These are phyloP conservation scores for Millerozyma acaciae DNA, from an alignment of 805 yeast species.

Conservation along the genomic window DNA sequence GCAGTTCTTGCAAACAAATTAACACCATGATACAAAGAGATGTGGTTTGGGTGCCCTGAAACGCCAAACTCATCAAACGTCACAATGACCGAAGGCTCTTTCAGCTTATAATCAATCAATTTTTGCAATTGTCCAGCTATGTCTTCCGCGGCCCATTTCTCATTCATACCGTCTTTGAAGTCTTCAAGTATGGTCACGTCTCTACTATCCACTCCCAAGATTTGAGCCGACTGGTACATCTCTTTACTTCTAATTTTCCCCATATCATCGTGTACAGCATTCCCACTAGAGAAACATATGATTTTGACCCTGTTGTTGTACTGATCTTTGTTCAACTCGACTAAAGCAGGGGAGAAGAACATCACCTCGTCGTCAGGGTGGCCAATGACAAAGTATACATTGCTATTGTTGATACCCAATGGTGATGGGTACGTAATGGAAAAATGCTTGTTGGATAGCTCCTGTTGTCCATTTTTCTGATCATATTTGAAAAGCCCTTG, in stretches of 20 bases:
- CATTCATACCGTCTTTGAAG: constrained; percentile 62
- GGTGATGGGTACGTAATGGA: constrained; percentile 35
- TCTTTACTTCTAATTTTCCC: constrained; percentile 65
- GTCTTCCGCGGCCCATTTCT: constrained; percentile 53
- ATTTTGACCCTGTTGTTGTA: constrained; percentile 52
- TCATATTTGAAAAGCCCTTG: constrained; percentile 30
- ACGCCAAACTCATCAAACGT: constrained; percentile 85
- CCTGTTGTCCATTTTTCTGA: constrained; percentile 21
- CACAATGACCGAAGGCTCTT: constrained; percentile 40
- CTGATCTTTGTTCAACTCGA: constrained; percentile 44
- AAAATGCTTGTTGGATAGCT: constrained; percentile 27
- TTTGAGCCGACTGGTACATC: constrained; percentile 48
- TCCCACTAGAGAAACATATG: constrained; percentile 74
- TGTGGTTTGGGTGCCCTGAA: constrained; percentile 86
- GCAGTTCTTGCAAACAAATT: constrained; percentile 23
- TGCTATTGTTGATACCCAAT: constrained; percentile 29
- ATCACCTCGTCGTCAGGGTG: constrained; percentile 99
- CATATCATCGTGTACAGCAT: constrained; percentile 57
- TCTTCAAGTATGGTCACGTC: constrained; percentile 45
- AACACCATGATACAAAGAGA: constrained; percentile 54
- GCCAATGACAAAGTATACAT: constrained; percentile 63
- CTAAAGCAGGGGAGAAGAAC: constrained; percentile 85
- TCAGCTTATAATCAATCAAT: constrained; percentile 15
- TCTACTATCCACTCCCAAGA: constrained; percentile 46
- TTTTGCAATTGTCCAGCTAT: constrained; percentile 37